Conservation (phyloP, 495 filamentous ascomycete species). For the Letharia columbiana region DNA sequence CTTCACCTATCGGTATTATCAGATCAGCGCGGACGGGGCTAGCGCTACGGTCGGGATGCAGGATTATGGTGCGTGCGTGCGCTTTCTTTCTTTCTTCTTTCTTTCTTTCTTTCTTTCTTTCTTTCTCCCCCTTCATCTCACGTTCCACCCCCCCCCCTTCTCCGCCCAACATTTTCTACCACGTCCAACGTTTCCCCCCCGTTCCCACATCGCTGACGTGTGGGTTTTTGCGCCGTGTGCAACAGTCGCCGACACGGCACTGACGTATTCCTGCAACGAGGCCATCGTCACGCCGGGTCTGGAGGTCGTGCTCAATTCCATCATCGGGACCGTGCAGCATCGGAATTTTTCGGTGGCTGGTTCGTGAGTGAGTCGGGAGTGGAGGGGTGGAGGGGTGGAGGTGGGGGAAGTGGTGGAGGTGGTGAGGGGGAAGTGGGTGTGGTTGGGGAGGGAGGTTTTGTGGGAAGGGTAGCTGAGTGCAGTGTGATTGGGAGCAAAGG, state of each 20-base stretch:
- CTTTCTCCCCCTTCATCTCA: neutral
- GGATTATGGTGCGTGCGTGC: constrained; percentile 4
- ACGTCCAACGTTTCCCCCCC: neutral
- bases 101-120: neutral
- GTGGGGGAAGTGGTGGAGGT: too few relatives aligned
- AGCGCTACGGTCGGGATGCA: constrained; percentile 9
- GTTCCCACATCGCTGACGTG: too few relatives aligned
- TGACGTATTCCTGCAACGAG: neutral
- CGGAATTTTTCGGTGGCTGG: neutral
- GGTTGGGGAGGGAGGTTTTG: too few relatives aligned
- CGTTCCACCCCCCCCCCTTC: neutral
- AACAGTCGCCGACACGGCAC: neutral
- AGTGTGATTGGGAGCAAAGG: too few relatives aligned
- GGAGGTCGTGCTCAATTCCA: neutral
- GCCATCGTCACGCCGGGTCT: neutral
- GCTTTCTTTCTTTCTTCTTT: neutral
- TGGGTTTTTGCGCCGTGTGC: too few relatives aligned
- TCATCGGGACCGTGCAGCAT: neutral
- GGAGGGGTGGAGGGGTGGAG: too few relatives aligned
- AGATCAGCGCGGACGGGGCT: neutral
- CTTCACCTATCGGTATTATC: constrained; percentile 4
- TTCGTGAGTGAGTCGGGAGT: too few relatives aligned
- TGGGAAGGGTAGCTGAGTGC: too few relatives aligned
- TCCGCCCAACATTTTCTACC: too few relatives aligned
- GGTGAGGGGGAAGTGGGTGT: too few relatives aligned